Evolutionary conservation across 2,329 filamentous ascomycete genomes (phyloP), one percentile per base, ranked within the genome.

Genomic region (Colletotrichum zoysiae): DNA sequence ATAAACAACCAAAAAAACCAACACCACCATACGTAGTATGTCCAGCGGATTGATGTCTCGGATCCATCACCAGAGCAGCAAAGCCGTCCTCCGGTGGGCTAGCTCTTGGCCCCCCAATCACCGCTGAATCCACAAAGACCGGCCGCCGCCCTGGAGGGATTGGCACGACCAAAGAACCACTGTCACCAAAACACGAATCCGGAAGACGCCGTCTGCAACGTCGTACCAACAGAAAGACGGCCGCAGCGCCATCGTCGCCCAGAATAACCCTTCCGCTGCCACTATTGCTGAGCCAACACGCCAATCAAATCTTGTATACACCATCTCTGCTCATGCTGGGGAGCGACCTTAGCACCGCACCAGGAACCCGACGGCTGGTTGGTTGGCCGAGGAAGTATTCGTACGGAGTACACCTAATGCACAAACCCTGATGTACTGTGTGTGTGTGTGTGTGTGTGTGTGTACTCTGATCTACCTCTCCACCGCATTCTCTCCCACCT

Each of bases 141-240:
- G 8, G 4, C 42, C 6, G 40, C 40, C 40, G 40, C 57, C 40
- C 30, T 50, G n/a, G 23, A 38, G n/a, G 35, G n/a, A 57, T 14
- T 23, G 35, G 23, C 18, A 61, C 18, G 18, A 53, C 42, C 26
- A 46, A 46, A 48, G 20, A 48, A 16, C 11, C 23, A 46, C 30
- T 18, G 57, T 38, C 40, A 55, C 40, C 26, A n/a, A 26, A 30
- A 12, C 30, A 53, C 55, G 33, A 44, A 57, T 46, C 44, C 65
- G 59, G 46, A 20, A 61, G 20, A 72, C 55, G 66, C 70, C 70
- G 59, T 60, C 48, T 70, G 60, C 33, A 70, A 65, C 70, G 70
- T 72, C 33, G 70, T 56, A 72, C 70, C 35, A 46, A 33, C 14
- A 4, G 26, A 30, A 30, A 5, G 4, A 30, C 30, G n/a, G 48